Conservation (phyloP, 192 early-diverging fungal genomes). For the Coemansia sp. region DNA sequence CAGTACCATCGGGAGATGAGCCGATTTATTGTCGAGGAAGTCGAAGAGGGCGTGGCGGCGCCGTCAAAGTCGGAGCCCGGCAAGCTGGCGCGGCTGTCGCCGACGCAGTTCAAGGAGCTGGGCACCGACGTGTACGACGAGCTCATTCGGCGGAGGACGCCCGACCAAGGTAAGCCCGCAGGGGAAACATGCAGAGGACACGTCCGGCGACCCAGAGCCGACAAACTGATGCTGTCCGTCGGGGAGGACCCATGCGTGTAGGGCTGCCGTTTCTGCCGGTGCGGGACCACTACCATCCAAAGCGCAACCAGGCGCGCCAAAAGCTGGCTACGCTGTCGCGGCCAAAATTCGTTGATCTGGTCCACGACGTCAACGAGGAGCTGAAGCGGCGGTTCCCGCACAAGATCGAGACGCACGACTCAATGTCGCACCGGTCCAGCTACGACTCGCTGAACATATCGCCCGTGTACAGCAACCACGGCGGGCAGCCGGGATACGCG, state of each 20-base stretch:
- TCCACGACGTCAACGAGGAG: constrained; percentile 81
- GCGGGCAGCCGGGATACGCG: constrained; percentile 14
- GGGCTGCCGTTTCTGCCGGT: constrained; percentile 71
- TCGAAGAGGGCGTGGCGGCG: constrained; percentile 29
- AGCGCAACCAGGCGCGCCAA: constrained; percentile 94
- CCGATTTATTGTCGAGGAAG: constrained; percentile 43
- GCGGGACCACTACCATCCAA: constrained; percentile 78
- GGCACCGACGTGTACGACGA: constrained; percentile 96
- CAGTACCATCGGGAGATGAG: constrained; percentile 52
- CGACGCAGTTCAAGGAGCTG: constrained; percentile 90
- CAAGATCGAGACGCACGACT: constrained; percentile 20
- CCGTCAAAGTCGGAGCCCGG: constrained; percentile 40
- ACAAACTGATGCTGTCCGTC: no score
- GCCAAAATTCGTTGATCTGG: constrained; percentile 86
- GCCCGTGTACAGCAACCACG: constrained; percentile 17
- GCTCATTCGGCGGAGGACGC: constrained; percentile 59
- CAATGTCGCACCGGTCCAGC: constrained; percentile 16
- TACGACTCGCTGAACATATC: constrained; percentile 33
- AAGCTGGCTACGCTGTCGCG: constrained; percentile 90
- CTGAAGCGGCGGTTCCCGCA: constrained; percentile 53
- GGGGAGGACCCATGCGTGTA: no score
- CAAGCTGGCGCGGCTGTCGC: constrained; percentile 73
- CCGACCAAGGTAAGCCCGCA: constrained; percentile 7
- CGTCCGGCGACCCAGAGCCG: no score
- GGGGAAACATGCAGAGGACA: neutral